Evolutionary conservation across 192 early-diverging fungal species (phyloP).

Genomic region (Coemansia sp.): DNA sequence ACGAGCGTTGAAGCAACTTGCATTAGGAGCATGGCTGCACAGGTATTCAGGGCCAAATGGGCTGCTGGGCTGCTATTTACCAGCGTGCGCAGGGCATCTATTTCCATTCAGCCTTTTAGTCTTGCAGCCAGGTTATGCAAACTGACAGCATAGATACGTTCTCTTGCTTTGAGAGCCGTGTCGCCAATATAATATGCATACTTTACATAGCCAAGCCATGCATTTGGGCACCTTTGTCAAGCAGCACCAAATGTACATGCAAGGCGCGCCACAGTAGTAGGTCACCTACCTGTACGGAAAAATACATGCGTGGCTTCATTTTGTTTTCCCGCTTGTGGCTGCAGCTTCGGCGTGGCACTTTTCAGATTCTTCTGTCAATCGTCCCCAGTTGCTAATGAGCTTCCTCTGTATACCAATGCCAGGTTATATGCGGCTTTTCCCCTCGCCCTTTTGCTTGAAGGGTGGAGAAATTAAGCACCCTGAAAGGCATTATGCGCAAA

Average conservation of each 20-base stretch:
- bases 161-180: background rate
- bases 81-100: background rate
- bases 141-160: background rate
- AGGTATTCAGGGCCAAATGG: background rate
- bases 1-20: background rate
- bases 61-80: too few species aligned
- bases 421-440: background rate
- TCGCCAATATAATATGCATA: background rate
- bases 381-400: background rate
- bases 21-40: background rate
- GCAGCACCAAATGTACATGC: background rate
- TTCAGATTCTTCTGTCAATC: background rate
- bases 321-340: slow-evolving; percentile 3
- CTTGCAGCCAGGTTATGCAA: background rate
- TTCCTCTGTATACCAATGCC: background rate
- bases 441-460: background rate
- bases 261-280: slow-evolving; percentile 2
- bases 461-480: background rate
- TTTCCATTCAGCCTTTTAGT: background rate
- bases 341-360: background rate
- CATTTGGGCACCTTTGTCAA: background rate
- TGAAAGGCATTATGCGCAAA: background rate
- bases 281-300: background rate
- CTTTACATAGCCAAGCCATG: background rate
- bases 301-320: slow-evolving; percentile 3